These are phyloP conservation scores for Nemania diffusa DNA, from an alignment of 2,329 filamentous ascomycete species.

Conservation along the genomic window DNA sequence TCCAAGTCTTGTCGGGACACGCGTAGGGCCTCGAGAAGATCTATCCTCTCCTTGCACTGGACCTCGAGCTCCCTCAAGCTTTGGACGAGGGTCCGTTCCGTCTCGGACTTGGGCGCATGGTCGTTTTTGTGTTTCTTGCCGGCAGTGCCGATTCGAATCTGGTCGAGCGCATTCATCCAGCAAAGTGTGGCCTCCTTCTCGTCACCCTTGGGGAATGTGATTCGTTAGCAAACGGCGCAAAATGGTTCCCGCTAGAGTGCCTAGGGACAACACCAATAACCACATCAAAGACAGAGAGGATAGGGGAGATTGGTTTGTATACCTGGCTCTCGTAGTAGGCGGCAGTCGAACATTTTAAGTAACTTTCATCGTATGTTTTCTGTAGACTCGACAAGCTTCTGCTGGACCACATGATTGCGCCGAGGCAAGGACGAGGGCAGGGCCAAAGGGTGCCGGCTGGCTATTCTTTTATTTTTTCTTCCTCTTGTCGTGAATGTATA, in stretches of 20 bases:
- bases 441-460: background rate
- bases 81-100: constrained; percentile 82
- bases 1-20: constrained; percentile 64
- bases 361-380: constrained; percentile 98
- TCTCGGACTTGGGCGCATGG: constrained; percentile 79
- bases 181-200: constrained; percentile 89
- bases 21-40: constrained; percentile 83
- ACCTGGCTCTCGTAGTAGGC: constrained; percentile 92
- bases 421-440: constrained; percentile 8
- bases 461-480: background rate
- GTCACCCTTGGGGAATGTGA: constrained; percentile 71
- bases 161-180: constrained; percentile 88
- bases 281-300: too few relatives aligned
- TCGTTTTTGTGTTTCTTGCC: constrained; percentile 73
- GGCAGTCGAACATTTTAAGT: constrained; percentile 92
- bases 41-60: constrained; percentile 93
- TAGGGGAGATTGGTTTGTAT: background rate
- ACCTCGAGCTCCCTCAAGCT: constrained; percentile 85
- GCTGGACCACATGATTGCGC: constrained; percentile 61
- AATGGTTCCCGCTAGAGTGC: background rate
- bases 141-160: constrained; percentile 87
- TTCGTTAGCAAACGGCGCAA: background rate
- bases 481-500: constrained; percentile 14
- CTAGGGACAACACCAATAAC: background rate
- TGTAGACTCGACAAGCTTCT: constrained; percentile 78